Base-by-base conservation (phyloP, 495 filamentous ascomycete species). In the Neurospora sp. region DNA sequence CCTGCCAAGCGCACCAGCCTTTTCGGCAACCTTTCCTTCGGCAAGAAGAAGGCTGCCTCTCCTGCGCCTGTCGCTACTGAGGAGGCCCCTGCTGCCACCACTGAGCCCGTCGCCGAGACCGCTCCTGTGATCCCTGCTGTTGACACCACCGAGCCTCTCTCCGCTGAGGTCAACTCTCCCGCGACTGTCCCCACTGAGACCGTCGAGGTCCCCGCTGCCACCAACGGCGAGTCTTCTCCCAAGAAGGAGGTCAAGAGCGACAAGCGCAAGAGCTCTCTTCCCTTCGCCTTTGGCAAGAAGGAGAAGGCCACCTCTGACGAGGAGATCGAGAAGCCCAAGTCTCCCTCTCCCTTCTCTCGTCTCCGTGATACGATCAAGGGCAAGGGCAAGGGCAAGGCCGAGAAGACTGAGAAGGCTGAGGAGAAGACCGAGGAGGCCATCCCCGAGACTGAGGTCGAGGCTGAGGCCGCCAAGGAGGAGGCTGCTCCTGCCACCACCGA, bases 41-140 rank as follows among this genome's bases (percentile, higher is more conserved):
- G 84, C 76, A 87, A 86, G 83, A 87, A 88, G 81, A 86, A 86
- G 79, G 83, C 83, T 73, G 79, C 80, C 35, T 71, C 81, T 5
- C 80, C 84, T 72, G 83, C 83, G 74, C 74, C 78, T 27, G 71
- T 81, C 70, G 76, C 79, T 35, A 77, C 81, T 12, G 82, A 85
- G 71, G 79, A 80, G 74, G 44, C 75, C 35, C 71, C 82, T 38
- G 74, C 82, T 38, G 74, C 80, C 48, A 75, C 78, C 71, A 73
- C 82, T 40, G 86, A 87, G 80, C 76, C 84, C 11, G 85, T 86
- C 65, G 81, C 84, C 59, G 86, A 88, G 82, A 84, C 80, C 39
- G 87, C 87, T 37, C 87, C 87, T 10, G 86, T 88, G 74, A 87
- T 88, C 77, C 87, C 87, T 2, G 83, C 85, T 69, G 85, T 88